These are phyloP conservation scores for Trichoderma sp. DNA, from an alignment of 2,329 filamentous ascomycete genomes.

Conservation along the genomic window DNA sequence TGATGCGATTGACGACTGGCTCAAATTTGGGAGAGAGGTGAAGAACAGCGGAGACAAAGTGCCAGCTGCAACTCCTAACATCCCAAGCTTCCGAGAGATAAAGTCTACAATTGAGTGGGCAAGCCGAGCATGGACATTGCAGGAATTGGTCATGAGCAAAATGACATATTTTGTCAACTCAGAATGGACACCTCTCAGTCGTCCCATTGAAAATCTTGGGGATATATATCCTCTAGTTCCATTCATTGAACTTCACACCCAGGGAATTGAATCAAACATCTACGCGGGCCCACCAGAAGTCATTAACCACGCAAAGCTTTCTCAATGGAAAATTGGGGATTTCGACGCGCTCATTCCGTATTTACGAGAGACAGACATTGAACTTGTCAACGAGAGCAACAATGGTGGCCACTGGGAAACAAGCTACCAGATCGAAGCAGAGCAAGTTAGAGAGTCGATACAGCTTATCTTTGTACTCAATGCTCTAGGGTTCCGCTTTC, in stretches of 20 bases:
- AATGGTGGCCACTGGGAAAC: neutral
- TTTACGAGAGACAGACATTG: neutral
- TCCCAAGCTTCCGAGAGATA: neutral
- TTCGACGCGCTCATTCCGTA: neutral
- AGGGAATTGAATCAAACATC: neutral
- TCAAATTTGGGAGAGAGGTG: neutral
- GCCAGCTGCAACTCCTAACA: neutral
- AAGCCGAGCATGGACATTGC: constrained; percentile 9
- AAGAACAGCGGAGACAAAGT: neutral
- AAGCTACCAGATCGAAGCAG: neutral
- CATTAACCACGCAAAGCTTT: neutral
- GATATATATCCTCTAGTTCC: constrained; percentile 4
- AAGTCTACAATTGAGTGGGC: neutral
- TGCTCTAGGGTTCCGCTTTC: neutral
- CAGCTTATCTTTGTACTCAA: neutral
- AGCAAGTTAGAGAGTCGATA: neutral
- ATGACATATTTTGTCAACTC: constrained; percentile 11
- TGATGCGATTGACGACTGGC: neutral
- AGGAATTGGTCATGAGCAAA: constrained; percentile 20
- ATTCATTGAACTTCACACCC: constrained; percentile 3
- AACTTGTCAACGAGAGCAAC: neutral
- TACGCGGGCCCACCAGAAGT: neutral
- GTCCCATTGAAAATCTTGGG: constrained; percentile 9
- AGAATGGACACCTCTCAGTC: constrained; percentile 7
- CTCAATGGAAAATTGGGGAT: neutral